These are phyloP conservation scores for Suhomyces atakaporum DNA, from an alignment of 1,139 yeast genomes.

Conservation along the genomic window DNA sequence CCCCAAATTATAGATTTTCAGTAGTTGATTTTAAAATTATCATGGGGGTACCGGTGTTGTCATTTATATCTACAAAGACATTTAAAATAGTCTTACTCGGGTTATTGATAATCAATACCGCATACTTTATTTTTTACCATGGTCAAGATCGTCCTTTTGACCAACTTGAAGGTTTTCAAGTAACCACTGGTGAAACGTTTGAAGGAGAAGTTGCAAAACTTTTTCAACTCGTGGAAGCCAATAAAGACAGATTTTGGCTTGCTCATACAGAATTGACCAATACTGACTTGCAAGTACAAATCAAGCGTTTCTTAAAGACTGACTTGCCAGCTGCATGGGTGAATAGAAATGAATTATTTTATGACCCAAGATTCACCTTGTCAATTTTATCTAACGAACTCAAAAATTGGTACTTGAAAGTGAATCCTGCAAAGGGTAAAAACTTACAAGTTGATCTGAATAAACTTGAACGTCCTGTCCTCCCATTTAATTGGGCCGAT, in stretches of 20 bases:
- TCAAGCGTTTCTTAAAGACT: conserved; percentile 18
- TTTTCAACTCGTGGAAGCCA: conserved; percentile 12
- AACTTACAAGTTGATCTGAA: conserved; percentile 5
- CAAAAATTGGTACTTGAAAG: conserved; percentile 17
- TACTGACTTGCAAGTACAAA: conserved; percentile 8
- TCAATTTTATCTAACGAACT: conserved; percentile 18
- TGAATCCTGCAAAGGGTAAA: conserved; percentile 2
- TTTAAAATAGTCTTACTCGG: conserved; percentile 5
- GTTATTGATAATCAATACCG: conserved; percentile 8
- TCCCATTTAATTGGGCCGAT: conserved; percentile 25
- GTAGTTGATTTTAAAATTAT: background rate
- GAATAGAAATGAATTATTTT: conserved; percentile 14
- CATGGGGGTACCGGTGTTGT: conserved; percentile 5
- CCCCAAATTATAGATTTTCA: background rate
- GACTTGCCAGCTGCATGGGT: conserved; percentile 22
- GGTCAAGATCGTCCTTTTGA: conserved; percentile 1
- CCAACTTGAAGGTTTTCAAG: background rate
- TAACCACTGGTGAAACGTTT: background rate
- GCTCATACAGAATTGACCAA: conserved; percentile 16
- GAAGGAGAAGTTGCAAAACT: conserved; percentile 6
- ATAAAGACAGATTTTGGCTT: conserved; percentile 19
- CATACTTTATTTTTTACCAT: conserved; percentile 6
- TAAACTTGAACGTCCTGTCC: conserved; percentile 4
- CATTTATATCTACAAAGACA: conserved; percentile 4
- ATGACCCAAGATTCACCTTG: conserved; percentile 22